Percentiles rank a stretch among this genome's conserved stretches.
Conservation (phyloP, 176 grass and related monocot genomes). For the Oropetium thomaeum region DNA sequence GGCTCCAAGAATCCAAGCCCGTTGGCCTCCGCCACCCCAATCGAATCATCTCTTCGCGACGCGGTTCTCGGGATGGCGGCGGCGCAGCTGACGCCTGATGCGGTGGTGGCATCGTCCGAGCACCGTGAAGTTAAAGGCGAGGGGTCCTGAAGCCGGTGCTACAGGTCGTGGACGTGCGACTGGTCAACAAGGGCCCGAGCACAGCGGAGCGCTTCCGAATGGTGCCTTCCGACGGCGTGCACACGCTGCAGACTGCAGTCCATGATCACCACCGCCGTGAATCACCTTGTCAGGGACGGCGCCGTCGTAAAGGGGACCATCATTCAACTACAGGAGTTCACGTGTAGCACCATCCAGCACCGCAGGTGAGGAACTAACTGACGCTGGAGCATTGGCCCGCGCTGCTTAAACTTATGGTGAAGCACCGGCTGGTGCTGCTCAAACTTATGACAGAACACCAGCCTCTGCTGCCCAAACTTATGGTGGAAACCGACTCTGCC, state of each 20-base stretch:
- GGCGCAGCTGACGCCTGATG: slow-evolving; percentile 44
- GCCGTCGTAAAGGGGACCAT: slow-evolving; percentile 39
- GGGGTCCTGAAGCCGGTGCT: slow-evolving; percentile 57
- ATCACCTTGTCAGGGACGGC: slow-evolving; percentile 31
- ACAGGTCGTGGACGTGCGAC: slow-evolving; percentile 66
- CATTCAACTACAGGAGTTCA: slow-evolving; percentile 69
- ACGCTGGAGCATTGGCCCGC: no score
- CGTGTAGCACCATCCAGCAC: slow-evolving; percentile 73
- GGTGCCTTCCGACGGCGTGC: slow-evolving; percentile 70
- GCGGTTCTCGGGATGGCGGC: slow-evolving; percentile 19
- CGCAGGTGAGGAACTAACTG: slow-evolving; percentile 46
- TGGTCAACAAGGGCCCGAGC: slow-evolving; percentile 31
- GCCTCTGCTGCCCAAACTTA: slow-evolving; percentile 37
- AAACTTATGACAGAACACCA: slow-evolving; percentile 27
- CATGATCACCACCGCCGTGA: slow-evolving; percentile 85
- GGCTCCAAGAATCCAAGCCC: neutral
- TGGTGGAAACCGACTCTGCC: no score
- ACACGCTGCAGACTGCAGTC: slow-evolving; percentile 86
- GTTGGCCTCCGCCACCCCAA: neutral
- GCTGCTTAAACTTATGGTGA: neutral
- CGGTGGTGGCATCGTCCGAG: slow-evolving; percentile 51
- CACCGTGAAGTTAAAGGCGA: slow-evolving; percentile 34
- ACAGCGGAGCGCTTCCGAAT: slow-evolving; percentile 69
- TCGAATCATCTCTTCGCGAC: neutral
- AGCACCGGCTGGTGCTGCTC: slow-evolving; percentile 18